Base-by-base conservation (phyloP, 192 early-diverging fungal species). In the Diversispora epigaea region DNA sequence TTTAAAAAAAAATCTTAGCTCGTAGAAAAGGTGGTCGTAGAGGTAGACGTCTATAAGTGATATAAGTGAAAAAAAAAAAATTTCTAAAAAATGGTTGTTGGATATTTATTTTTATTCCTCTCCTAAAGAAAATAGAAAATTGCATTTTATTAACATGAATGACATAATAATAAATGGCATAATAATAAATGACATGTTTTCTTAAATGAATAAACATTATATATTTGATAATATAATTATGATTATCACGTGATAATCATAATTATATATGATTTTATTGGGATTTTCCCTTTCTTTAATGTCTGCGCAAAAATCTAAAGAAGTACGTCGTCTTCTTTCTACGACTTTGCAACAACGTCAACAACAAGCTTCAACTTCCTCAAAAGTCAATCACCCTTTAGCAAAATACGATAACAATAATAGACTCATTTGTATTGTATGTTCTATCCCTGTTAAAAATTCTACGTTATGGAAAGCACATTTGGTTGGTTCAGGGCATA, bases 21-120 rank as follows among this genome's bases (percentile, higher is more conserved):
- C 92, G 98, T 79, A 89, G 91, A 77, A 98, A 97, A 93, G 98
- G 98, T 86, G 98, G 98, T 93, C 95, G 98, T 82, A 95, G 98
- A 89, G 98, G 98, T 95, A 95, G 98, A 89, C 96, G 98, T 89
- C 86, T 95, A 81, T 95, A 87, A 89, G 46, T n/a, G 17, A 54
- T 14, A 54, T 17, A 54, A 54, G 25, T 32, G 25, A 32, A 32
- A 32, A 32, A 32, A 32, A 32, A 32, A 32, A 32, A n/a, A n/a
- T n/a, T 32, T 32, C 25, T 32, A 32, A 32, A 32, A n/a, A 32
- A 32, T 2, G 25, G 25, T 32, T 32, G 25, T 32, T 32, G 25
- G 25, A 32, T 32, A 32, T 32, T 32, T 32, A 32, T 32, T 32
- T 32, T 32, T 32, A 32, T 32, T 32, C 25, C 25, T 32, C 2